phyloP scores from a whole-genome alignment of 176 grass and related monocot species.

The Cenchrus purpureus region DNA sequence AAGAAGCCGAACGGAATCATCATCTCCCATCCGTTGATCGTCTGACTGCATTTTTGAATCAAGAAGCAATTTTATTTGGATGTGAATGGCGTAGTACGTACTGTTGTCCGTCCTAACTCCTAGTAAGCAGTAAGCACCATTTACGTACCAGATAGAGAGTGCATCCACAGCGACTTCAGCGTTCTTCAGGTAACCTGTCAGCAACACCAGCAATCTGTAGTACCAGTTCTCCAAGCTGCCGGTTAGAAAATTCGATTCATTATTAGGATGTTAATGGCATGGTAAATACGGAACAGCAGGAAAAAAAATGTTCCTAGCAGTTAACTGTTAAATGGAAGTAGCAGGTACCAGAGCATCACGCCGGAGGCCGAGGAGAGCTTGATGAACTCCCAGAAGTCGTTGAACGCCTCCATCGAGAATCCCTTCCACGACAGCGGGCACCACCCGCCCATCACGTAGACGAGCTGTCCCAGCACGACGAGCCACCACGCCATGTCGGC shows the following conservation, averaged over 20 bases:
- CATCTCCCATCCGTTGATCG: slow-evolving; percentile 80
- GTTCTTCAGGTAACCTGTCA: slow-evolving; percentile 69
- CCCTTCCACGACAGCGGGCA: slow-evolving; percentile 66
- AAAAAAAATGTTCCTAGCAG: no score
- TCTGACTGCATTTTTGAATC: slow-evolving; percentile 48
- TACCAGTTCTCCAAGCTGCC: slow-evolving; percentile 80
- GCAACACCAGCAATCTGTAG: slow-evolving; percentile 62
- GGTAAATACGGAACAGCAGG: not conserved
- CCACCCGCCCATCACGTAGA: slow-evolving; percentile 43
- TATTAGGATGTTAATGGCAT: not conserved
- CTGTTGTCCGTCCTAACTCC: not conserved
- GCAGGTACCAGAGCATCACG: slow-evolving; percentile 64
- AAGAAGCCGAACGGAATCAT: slow-evolving; percentile 90
- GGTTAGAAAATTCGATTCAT: not conserved
- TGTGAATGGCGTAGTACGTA: not conserved
- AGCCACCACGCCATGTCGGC: slow-evolving; percentile 59
- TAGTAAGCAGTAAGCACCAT: no score
- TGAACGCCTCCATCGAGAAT: slow-evolving; percentile 53
- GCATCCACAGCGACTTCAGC: slow-evolving; percentile 78
- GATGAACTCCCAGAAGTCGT: slow-evolving; percentile 63
- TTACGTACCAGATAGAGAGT: slow-evolving; percentile 69
- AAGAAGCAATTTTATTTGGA: not conserved
- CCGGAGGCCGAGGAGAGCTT: slow-evolving; percentile 59
- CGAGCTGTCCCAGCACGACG: slow-evolving; percentile 43
- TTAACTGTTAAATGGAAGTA: not conserved